Evolutionary conservation across 2,329 filamentous ascomycete species (phyloP).

Genomic region (Cadophora sp.): DNA sequence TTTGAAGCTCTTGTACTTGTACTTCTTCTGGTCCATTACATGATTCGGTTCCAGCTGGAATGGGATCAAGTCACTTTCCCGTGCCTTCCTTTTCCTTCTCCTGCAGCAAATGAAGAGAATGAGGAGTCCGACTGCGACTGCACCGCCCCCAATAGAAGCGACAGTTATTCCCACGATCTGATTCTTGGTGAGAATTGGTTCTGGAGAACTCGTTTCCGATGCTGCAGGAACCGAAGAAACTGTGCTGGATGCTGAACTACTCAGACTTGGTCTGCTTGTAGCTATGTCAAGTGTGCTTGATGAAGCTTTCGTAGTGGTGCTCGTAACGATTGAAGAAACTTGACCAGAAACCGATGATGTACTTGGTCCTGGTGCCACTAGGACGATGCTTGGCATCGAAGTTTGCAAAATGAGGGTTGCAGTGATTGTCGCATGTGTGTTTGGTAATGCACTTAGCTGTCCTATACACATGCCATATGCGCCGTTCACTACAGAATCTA

Average conservation of each 20-base stretch:
- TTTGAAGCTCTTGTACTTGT: conserved; percentile 28
- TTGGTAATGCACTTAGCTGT: conserved; percentile 56
- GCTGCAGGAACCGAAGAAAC: conserved; percentile 28
- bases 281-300: conserved; percentile 21
- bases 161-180: conserved; percentile 66
- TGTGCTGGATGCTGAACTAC: conserved; percentile 17
- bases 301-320: conserved; percentile 14
- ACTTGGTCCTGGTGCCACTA: conserved; percentile 37
- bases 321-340: background rate
- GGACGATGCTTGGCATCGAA: conserved; percentile 47
- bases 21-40: conserved; percentile 30
- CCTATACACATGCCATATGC: conserved; percentile 66
- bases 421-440: conserved; percentile 63
- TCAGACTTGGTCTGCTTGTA: conserved; percentile 26
- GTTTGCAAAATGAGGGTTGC: conserved; percentile 58
- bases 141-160: conserved; percentile 57
- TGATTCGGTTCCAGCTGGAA: conserved; percentile 40
- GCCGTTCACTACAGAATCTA: conserved; percentile 53
- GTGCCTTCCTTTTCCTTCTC: conserved; percentile 41
- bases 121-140: conserved; percentile 56
- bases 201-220: conserved; percentile 32
- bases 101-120: conserved; percentile 45
- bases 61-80: conserved; percentile 44
- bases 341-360: conserved; percentile 20
- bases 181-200: conserved; percentile 29